Base-by-base conservation (phyloP, 441 rosid genomes). In the Adansonia grandidieri region DNA sequence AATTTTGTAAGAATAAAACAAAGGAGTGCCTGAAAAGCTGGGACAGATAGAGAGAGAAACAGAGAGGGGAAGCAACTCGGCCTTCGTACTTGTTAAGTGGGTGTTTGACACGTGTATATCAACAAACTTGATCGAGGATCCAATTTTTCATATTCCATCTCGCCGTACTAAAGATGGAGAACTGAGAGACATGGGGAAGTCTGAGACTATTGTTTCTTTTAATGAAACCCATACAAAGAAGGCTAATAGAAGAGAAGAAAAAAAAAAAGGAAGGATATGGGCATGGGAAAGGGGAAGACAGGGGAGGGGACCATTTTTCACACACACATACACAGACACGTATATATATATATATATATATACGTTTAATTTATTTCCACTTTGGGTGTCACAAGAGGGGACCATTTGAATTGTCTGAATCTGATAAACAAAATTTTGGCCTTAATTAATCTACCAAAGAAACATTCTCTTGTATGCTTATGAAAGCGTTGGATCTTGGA, bases 141-240 rank as follows among this genome's bases (percentile, higher is more conserved):
- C n/a, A 61, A 76, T 4, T 69, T 17, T 67, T 72, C 32, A 32
- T 28, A 63, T 5, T 32, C 58, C 20, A 65, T 2, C 53, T 1
- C 32, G 2, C 80, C 84, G 84, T 77, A 82, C 83, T 72, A 64
- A 42, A 53, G 56, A 61, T 71, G 65, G 76, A 73, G 54, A 81
- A 63, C 76, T 40, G 81, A 32, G 84, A 74, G 78, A 83, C 80
- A 60, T 32, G 14, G 24, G 28, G 51, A 47, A 47, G 13, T 47
- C 51, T 47, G 53, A 48, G 53, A 48, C 14, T 48, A 9, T 9
- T 28, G 60, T 88, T 84, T 88, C 67, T 86, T 85, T 87, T 87
- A 84, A 88, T 87, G 89, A 86, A 88, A 85, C 91, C 84, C 47
- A 42, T 71, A 74, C 40, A 40, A 76, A 72, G 20, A 72, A 77